A percentile compares a stretch with the other conserved stretches of the same genome.
Conservation (phyloP, 805 yeast species). For the Kodamaea kaohsiungensis region DNA sequence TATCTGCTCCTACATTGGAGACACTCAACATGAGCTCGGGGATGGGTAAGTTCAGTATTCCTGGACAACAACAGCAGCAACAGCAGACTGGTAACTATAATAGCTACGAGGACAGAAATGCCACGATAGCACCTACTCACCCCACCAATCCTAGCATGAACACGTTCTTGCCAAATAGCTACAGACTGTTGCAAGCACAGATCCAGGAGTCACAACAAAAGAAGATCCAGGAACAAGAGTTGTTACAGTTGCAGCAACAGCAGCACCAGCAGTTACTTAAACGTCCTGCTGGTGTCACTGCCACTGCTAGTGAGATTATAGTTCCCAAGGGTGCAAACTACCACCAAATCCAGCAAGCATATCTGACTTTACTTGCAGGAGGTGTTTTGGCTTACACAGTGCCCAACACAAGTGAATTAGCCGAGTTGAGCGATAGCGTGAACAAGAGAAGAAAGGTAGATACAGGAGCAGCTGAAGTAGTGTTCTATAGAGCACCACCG, state of each 20-base stretch:
- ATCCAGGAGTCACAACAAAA: slow-evolving; percentile 17
- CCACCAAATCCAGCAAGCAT: slow-evolving; percentile 34
- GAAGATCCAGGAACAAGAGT: slow-evolving; percentile 15
- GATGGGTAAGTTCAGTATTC: slow-evolving; percentile 9
- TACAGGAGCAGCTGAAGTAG: slow-evolving; percentile 23
- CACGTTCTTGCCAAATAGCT: slow-evolving; percentile 14
- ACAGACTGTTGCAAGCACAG: slow-evolving; percentile 18
- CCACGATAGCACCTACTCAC: background rate
- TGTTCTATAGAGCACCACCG: slow-evolving; percentile 76
- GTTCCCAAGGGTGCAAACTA: slow-evolving; percentile 18
- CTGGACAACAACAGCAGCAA: slow-evolving; percentile 1
- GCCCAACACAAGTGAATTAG: slow-evolving; percentile 17
- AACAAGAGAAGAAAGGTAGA: slow-evolving; percentile 25
- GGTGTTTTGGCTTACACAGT: slow-evolving; percentile 39
- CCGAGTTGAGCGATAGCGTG: slow-evolving; percentile 22
- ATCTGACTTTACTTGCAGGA: slow-evolving; percentile 38
- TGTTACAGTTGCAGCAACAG: slow-evolving; percentile 18
- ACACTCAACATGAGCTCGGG: slow-evolving; percentile 4
- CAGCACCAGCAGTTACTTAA: slow-evolving; percentile 17
- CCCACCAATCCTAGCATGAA: background rate
- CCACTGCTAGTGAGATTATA: slow-evolving; percentile 13
- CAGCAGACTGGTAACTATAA: background rate
- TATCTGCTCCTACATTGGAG: slow-evolving; percentile 4
- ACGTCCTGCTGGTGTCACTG: slow-evolving; percentile 12
- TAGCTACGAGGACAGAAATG: background rate